Evolutionary conservation across 305 asterid species (phyloP), one percentile per base, ranked within the genome.

Genomic region (Coffea humblotiana): DNA sequence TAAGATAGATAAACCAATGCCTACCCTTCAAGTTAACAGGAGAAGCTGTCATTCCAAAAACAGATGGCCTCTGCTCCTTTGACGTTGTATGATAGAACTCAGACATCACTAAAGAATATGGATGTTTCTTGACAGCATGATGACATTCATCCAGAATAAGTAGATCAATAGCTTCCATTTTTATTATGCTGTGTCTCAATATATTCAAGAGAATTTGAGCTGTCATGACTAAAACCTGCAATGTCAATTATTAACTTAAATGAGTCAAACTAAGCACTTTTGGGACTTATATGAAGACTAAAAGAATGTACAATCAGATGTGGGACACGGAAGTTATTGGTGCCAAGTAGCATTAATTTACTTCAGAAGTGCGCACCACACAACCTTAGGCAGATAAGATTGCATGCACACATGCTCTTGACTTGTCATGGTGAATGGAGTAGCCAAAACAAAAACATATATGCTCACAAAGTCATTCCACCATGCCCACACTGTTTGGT

Each of bases 41-140:
- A 86, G 99, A 96, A 79, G 99, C 99, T 51, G 99, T 96, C 99
- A 96, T 96, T 86, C 99, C 98, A 88, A 96, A 96, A 84, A 96
- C 93, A 71, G 98, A 90, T 76, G 99, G 99, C 82, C 99, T 89
- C 88, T 91, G 94, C 86, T 88, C 98, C 90, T 90, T 93, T 40
- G 89, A 91, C 56, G 97, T 92, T 60, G 96, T 92, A 85, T 96
- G 98, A 87, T 96, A 96, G 89, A 96, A 96, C 89, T 96, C 98
- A 47, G 98, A 96, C 99, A 96, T 96, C 83, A 96, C 99, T 80
- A 96, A 85, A 79, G 99, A 96, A 84, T 94, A 96, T 27, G 99
- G 99, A 85, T 96, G 99, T 84, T 96, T 96, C 92, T 96, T 96
- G 85, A 96, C 99, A 82, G 99, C 99, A 93, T 96, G 99, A 89